Conservation (phyloP, 495 filamentous ascomycete genomes). For the Neurospora sp. region DNA sequence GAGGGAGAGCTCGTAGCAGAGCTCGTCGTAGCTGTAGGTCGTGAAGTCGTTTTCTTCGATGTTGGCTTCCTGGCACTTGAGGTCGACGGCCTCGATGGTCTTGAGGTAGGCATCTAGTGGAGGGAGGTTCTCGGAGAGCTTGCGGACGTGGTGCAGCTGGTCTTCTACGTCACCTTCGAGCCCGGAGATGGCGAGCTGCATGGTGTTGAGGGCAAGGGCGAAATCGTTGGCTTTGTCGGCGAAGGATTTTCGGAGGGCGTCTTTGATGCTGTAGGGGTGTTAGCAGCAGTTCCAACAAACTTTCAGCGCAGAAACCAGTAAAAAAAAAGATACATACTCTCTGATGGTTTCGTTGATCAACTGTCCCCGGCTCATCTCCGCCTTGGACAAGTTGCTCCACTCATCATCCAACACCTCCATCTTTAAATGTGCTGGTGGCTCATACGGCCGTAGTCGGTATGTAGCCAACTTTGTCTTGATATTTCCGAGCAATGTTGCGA, state of each 20-base stretch:
- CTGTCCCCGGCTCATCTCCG: conserved; percentile 79
- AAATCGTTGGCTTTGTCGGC: conserved; percentile 97
- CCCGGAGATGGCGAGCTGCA: conserved; percentile 85
- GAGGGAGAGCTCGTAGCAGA: conserved; percentile 85
- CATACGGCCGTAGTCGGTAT: conserved; percentile 82
- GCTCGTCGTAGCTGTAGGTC: conserved; percentile 92
- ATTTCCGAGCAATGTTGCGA: conserved; percentile 88
- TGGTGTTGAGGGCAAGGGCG: conserved; percentile 82
- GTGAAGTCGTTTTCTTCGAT: conserved; percentile 99
- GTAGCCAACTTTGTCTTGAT: conserved; percentile 98
- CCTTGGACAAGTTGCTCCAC: conserved; percentile 66
- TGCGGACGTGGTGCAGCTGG: conserved; percentile 75
- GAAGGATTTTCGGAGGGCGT: conserved; percentile 79
- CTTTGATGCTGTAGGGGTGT: conserved; percentile 64
- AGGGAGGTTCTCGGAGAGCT: conserved; percentile 67
- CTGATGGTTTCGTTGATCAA: conserved; percentile 96
- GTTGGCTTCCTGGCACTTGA: conserved; percentile 89
- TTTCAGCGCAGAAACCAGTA: background rate
- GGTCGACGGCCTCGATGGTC: conserved; percentile 70
- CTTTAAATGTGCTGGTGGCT: conserved; percentile 72
- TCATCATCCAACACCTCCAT: conserved; percentile 71
- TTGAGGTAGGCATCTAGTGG: conserved; percentile 82
- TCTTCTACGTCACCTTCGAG: conserved; percentile 94
- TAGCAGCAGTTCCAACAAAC: background rate
- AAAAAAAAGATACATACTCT: conserved; percentile 46